Evolutionary conservation across 140 eudicot genomes (phyloP), one percentile per base, ranked within the genome.

Genomic region (Flaveria floridana): DNA sequence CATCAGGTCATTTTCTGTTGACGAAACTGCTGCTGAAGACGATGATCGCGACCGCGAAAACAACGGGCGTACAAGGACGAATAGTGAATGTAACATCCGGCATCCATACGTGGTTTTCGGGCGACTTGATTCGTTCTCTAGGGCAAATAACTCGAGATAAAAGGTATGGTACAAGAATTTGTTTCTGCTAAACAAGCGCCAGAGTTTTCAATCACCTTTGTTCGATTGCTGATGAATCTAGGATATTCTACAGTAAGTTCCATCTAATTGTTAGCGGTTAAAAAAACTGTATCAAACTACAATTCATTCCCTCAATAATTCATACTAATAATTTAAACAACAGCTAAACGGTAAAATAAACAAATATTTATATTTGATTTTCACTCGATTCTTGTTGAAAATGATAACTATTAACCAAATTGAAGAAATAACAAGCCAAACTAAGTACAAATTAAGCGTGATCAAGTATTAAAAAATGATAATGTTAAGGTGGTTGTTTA

Each of bases 31-130:
- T 95, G 85, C 19, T 95, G 70, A 81, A 85, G 72, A 91, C 82
- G 78, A 95, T 95, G 95, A 76, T 84, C 12, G 87, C 79, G 6
- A 88, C 97, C 13, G 96, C 97, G 68, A 75, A 83, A 78, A 8
- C 44, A 11, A 85, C 80, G 47, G 96, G 92, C 7, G 21, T 85
- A 5, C 92, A 91, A 83, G 99, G 99, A 78, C 75, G 99, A 70
- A 91, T 95, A 56, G 95, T 95, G 80, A 95, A 95, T 74, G 97
- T 95, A 28, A 80, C 97, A 6, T 95, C 99, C n/a, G 82, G 88
- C 63, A 85, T 91, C 42, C 96, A 95, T 58, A 80, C 85, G 14
- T 95, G 99, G 99, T 91, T 95, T 83, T 82, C 96, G 65, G 97
- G 97, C 42, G 97, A 95, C 77, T 67, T 82, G 53, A 76, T 95